Percentiles rank a stretch among this genome's conserved stretches.
Evolutionary conservation across 73 alveolate species (phyloP).

Genomic region (Uronychia binucleata): DNA sequence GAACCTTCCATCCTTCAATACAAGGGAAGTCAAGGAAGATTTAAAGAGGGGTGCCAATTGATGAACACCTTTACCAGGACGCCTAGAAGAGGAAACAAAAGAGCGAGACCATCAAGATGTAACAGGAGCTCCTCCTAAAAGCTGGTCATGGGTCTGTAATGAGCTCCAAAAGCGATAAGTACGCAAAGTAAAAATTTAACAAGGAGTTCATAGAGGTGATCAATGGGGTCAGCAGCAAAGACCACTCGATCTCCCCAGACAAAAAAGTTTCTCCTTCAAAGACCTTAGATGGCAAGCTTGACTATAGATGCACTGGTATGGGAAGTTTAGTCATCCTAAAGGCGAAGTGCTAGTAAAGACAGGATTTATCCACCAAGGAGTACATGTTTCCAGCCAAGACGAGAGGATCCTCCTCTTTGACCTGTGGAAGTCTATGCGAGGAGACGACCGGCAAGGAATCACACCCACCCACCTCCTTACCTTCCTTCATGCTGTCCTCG

Average conservation of each 20-base stretch:
- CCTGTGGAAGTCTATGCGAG: neutral
- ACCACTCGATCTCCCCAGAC: too few relatives aligned
- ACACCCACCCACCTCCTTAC: neutral
- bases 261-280: neutral
- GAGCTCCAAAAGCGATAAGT: neutral
- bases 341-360: neutral
- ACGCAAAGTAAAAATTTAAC: neutral
- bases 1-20: neutral
- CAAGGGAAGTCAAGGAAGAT: neutral
- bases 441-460: neutral
- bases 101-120: too few relatives aligned
- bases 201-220: neutral
- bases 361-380: neutral
- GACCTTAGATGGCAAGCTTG: neutral
- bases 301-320: neutral
- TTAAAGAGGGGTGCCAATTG: neutral
- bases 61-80: neutral
- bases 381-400: neutral
- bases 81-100: neutral
- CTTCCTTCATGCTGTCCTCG: neutral
- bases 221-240: too few relatives aligned
- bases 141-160: too few relatives aligned
- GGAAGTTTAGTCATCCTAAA: neutral
- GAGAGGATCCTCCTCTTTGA: neutral
- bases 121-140: too few relatives aligned